These are phyloP conservation scores for Cryptococcus sp. DNA, from an alignment of 1,284 basidiomycete genomes.

Conservation along the genomic window DNA sequence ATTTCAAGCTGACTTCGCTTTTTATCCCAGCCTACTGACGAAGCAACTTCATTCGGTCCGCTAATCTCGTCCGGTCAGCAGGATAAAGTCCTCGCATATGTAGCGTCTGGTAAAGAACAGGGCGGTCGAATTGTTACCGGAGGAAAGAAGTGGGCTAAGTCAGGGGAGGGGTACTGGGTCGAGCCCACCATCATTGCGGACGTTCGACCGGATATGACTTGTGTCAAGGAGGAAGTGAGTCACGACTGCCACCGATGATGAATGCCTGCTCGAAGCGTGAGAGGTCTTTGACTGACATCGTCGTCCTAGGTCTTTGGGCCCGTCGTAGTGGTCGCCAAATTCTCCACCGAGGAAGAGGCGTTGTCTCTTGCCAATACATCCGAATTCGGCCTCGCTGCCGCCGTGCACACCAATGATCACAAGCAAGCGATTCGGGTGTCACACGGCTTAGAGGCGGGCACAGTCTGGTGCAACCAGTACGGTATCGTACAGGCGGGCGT, in stretches of 20 bases:
- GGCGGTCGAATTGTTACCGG: background rate
- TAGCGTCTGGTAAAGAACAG: slow-evolving; percentile 70
- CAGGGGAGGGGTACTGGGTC: slow-evolving; percentile 47
- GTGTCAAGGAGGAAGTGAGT: slow-evolving; percentile 20
- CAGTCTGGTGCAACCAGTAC: slow-evolving; percentile 26
- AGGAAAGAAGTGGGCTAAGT: slow-evolving; percentile 66
- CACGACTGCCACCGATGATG: too few species aligned
- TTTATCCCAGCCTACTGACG: slow-evolving; percentile 63
- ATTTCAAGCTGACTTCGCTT: background rate
- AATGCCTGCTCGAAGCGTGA: too few species aligned
- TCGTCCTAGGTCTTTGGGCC: slow-evolving; percentile 40
- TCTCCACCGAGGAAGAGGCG: slow-evolving; percentile 63
- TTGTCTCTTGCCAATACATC: slow-evolving; percentile 77
- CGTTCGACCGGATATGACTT: slow-evolving; percentile 28
- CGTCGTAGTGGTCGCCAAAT: slow-evolving; percentile 74
- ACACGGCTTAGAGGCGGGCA: slow-evolving; percentile 70
- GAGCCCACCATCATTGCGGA: slow-evolving; percentile 46
- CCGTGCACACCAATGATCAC: slow-evolving; percentile 78
- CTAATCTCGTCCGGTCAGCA: slow-evolving; percentile 62
- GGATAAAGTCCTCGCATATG: slow-evolving; percentile 73
- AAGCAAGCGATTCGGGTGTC: slow-evolving; percentile 80
- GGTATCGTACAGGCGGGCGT: slow-evolving; percentile 68
- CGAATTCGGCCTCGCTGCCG: slow-evolving; percentile 57
- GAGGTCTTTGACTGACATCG: background rate
- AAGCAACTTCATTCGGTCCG: slow-evolving; percentile 74